Evolutionary conservation across 164 flowering plant species (phyloP).

Genomic region (Chloranthus sessilifolius): DNA sequence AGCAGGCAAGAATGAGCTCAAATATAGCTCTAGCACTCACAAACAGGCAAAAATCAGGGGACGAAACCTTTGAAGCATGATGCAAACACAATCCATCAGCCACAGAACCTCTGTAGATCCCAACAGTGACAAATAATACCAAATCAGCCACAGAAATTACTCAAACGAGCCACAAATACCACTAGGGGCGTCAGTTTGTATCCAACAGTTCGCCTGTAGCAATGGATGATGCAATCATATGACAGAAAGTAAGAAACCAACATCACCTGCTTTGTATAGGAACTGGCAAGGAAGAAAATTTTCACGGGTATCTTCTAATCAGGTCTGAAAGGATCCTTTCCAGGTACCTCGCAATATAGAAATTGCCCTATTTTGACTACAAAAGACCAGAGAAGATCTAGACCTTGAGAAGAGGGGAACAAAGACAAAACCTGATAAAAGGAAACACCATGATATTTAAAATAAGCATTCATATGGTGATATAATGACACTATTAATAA

Average conservation of each 20-base stretch:
- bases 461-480: neutral
- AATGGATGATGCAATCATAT: neutral
- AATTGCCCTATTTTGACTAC: constrained; percentile 95
- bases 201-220: neutral
- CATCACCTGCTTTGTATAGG: constrained; percentile 91
- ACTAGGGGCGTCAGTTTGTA: too few species aligned
- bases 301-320: constrained; percentile 86
- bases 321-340: constrained; percentile 92
- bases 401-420: constrained; percentile 89
- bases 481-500: neutral
- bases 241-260: neutral
- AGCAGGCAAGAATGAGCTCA: too few species aligned
- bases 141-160: too few species aligned
- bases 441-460: neutral
- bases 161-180: too few species aligned
- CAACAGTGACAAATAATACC: too few species aligned
- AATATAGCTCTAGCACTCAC: too few species aligned
- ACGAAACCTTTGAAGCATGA: too few species aligned
- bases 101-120: too few species aligned
- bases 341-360: constrained; percentile 89
- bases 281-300: constrained; percentile 96
- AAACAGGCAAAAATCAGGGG: too few species aligned
- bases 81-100: too few species aligned
- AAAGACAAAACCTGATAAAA: constrained; percentile 57
- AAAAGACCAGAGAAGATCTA: constrained; percentile 88